phyloP scores from a whole-genome alignment of 805 yeast species.

The Starmerella etchellsii region DNA sequence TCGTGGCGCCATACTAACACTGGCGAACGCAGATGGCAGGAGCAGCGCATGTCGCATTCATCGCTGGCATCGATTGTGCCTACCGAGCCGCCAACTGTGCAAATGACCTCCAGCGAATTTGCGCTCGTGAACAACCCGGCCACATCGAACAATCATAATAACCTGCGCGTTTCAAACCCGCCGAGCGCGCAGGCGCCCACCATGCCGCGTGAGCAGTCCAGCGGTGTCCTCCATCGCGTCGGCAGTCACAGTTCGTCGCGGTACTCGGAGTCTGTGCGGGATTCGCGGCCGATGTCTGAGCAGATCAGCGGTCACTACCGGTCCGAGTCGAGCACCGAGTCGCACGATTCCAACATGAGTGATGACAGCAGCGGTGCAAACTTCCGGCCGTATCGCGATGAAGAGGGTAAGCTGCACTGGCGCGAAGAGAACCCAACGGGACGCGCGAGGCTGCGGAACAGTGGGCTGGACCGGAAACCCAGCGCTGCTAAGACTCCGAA shows the following conservation, averaged over 20 bases:
- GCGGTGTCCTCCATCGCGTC: conserved; percentile 24
- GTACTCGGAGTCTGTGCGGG: conserved; percentile 5
- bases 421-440: conserved; percentile 10
- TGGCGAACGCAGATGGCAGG: conserved; percentile 30
- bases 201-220: conserved; percentile 25
- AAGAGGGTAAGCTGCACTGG: conserved; percentile 28
- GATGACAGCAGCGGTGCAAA: conserved; percentile 19
- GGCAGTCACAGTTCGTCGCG: conserved; percentile 26
- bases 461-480: conserved; percentile 23
- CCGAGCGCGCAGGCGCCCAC: not conserved
- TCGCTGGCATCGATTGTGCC: conserved; percentile 68
- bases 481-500: conserved; percentile 24
- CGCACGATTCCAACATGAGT: conserved; percentile 17
- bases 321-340: conserved; percentile 26
- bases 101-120: conserved; percentile 43
- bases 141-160: too few relatives aligned
- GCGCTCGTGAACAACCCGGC: not conserved
- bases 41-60: conserved; percentile 47
- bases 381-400: conserved; percentile 25
- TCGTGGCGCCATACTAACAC: conserved; percentile 47
- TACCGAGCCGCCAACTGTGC: conserved; percentile 67
- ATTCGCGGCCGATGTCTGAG: conserved; percentile 5
- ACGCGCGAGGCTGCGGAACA: conserved; percentile 10
- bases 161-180: too few relatives aligned
- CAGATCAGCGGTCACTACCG: conserved; percentile 22